Evolutionary conservation across 805 yeast species (phyloP).

Genomic region (Candida ficus): DNA sequence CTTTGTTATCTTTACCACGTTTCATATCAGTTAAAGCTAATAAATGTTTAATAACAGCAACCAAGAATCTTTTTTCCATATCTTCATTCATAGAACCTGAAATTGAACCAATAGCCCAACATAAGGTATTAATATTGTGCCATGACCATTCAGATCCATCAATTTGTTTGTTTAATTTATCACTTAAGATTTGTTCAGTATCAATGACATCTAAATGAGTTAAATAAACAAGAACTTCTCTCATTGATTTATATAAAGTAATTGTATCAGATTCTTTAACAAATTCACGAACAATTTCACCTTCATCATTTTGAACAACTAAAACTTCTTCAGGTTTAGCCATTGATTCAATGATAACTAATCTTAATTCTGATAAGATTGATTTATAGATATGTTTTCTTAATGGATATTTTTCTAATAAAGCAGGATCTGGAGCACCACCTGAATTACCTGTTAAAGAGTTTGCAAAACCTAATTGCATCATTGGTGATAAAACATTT

Average conservation of each 20-base stretch:
- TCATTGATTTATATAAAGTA: slow-evolving; percentile 89
- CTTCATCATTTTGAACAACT: slow-evolving; percentile 96
- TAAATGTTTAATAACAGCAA: slow-evolving; percentile 87
- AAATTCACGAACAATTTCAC: slow-evolving; percentile 96
- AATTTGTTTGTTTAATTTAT: slow-evolving; percentile 84
- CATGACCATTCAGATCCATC: slow-evolving; percentile 99
- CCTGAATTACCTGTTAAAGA: slow-evolving; percentile 41
- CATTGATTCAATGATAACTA: slow-evolving; percentile 96
- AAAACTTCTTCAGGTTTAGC: slow-evolving; percentile 98
- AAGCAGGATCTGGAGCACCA: slow-evolving; percentile 84
- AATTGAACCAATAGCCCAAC: slow-evolving; percentile 99
- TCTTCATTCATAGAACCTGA: slow-evolving; percentile 99
- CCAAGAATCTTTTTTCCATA: slow-evolving; percentile 91
- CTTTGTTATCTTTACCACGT: slow-evolving; percentile 96
- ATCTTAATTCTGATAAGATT: slow-evolving; percentile 75
- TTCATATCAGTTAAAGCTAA: slow-evolving; percentile 91
- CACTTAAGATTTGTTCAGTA: slow-evolving; percentile 90
- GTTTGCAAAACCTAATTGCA: slow-evolving; percentile 53
- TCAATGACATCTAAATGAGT: slow-evolving; percentile 94
- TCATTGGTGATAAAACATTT: slow-evolving; percentile 65
- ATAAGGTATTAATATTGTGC: slow-evolving; percentile 93
- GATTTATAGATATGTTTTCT: slow-evolving; percentile 82
- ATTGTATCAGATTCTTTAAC: slow-evolving; percentile 97
- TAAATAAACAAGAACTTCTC: slow-evolving; percentile 90
- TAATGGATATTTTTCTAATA: slow-evolving; percentile 71